phyloP scores from a whole-genome alignment of 371 early-diverging fungal species.

The Mortierella sp. region DNA sequence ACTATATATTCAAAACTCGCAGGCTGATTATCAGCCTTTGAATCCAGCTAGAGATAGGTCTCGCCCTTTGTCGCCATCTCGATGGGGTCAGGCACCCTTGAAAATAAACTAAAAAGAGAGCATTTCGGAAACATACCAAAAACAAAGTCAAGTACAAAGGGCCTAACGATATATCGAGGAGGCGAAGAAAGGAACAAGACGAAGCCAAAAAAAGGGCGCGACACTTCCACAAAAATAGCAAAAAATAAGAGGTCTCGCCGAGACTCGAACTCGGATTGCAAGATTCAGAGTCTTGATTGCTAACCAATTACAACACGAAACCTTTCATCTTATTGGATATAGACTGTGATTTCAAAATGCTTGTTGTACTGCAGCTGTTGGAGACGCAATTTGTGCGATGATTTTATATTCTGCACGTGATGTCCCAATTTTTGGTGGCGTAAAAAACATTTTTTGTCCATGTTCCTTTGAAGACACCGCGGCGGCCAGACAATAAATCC shows the following conservation, averaged over 20 bases:
- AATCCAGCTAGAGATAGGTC: neutral
- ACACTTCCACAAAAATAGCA: neutral
- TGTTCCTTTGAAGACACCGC: no score
- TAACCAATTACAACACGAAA: slow-evolving; percentile 13
- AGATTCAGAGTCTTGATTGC: slow-evolving; percentile 13
- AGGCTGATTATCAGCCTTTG: no score
- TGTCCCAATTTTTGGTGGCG: no score
- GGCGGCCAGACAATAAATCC: no score
- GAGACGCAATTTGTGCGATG: neutral
- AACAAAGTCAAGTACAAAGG: neutral
- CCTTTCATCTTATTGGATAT: neutral
- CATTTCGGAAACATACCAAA: no score
- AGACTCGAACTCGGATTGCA: slow-evolving; percentile 7
- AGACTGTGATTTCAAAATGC: neutral
- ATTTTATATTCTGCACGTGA: neutral
- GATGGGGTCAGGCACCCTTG: neutral
- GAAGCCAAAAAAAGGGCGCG: no score
- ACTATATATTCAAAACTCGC: no score
- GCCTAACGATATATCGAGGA: neutral
- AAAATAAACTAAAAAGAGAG: neutral
- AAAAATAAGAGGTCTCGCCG: slow-evolving; percentile 5
- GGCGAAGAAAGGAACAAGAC: neutral
- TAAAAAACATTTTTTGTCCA: no score
- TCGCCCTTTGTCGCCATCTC: neutral
- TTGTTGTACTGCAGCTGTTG: neutral